Conservation (phyloP, 345 rosid species). For the Turritis glabra region DNA sequence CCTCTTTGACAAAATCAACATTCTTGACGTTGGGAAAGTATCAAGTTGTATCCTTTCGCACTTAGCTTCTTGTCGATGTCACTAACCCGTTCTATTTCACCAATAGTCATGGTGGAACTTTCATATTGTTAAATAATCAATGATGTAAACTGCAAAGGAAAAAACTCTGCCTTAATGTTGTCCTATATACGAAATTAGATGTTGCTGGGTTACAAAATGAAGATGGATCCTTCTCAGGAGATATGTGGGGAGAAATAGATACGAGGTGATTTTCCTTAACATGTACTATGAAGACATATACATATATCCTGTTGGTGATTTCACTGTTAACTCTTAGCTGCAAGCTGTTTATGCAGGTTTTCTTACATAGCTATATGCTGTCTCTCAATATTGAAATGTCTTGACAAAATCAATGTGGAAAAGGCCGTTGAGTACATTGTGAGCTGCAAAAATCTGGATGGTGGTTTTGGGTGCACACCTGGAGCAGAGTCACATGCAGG, state of each 20-base stretch:
- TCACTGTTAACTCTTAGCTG: conserved; percentile 4
- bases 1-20: conserved; percentile 65
- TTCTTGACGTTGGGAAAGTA: conserved; percentile 68
- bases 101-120: not conserved
- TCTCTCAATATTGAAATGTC: conserved; percentile 61
- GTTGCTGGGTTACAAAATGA: conserved; percentile 77
- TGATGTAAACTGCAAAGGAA: not conserved
- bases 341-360: conserved; percentile 50
- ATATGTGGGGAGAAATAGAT: conserved; percentile 96
- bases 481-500: conserved; percentile 96
- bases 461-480: conserved; percentile 97
- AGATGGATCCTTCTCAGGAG: conserved; percentile 96
- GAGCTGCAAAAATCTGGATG: conserved; percentile 90
- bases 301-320: not conserved
- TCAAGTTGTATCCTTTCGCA: conserved; percentile 77
- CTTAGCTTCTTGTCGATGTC: conserved; percentile 9
- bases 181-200: conserved; percentile 50
- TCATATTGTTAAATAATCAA: not conserved
- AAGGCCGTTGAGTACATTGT: conserved; percentile 78
- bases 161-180: not conserved
- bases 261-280: conserved; percentile 55
- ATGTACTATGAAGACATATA: not conserved
- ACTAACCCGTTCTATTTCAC: conserved; percentile 3
- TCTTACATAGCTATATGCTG: conserved; percentile 86
- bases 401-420: conserved; percentile 69